A percentile compares a stretch with the other conserved stretches of the same genome.
Evolutionary conservation across 345 rosid species (phyloP).

Genomic region (Geranium rotundifolium): DNA sequence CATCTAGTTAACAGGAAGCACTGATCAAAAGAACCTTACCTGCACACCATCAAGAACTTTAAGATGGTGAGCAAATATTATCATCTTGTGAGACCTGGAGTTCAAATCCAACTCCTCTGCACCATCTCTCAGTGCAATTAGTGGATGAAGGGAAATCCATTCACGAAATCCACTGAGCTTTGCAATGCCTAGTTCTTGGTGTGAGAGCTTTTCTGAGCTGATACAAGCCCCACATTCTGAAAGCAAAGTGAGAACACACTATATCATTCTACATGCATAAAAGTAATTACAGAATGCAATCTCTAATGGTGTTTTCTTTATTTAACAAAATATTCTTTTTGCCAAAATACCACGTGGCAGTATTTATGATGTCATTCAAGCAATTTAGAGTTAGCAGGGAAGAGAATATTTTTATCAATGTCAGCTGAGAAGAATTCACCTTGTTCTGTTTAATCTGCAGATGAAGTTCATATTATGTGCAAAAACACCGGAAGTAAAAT

Average conservation of each 20-base stretch:
- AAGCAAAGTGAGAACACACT: conserved; percentile 8
- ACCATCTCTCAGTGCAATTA: conserved; percentile 37
- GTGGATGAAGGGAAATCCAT: conserved; percentile 83
- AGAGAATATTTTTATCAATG: no score
- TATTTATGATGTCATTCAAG: no score
- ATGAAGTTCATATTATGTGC: no score
- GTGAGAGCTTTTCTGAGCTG: conserved; percentile 37
- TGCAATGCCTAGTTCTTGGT: conserved; percentile 89
- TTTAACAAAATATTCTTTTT: no score
- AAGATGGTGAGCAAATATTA: conserved; percentile 90
- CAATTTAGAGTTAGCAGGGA: no score
- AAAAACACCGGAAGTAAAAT: no score
- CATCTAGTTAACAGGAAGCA: not conserved
- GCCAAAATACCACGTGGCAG: no score
- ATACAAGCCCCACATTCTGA: conserved; percentile 30
- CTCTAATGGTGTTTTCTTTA: no score
- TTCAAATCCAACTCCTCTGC: conserved; percentile 30
- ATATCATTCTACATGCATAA: not conserved
- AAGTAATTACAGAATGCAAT: no score
- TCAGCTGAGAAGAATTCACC: no score
- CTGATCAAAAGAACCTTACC: conserved; percentile 29
- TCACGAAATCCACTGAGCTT: conserved; percentile 70
- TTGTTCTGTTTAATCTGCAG: no score
- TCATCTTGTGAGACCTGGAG: conserved; percentile 51
- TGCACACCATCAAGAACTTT: conserved; percentile 89